Conservation (phyloP, 345 rosid species). For the Citrus mangshanensis region DNA sequence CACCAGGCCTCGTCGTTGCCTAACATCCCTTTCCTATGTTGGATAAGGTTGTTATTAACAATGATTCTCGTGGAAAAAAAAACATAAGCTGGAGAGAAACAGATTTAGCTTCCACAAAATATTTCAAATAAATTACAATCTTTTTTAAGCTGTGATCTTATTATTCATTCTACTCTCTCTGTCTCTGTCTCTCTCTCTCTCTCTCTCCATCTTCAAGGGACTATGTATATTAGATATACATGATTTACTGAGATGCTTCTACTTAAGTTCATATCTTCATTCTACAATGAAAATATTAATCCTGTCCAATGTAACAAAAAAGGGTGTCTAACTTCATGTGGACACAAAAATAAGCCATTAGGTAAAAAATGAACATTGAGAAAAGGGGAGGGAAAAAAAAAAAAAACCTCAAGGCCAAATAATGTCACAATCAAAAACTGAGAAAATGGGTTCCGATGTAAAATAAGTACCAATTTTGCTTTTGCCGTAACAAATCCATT, state of each 20-base stretch:
- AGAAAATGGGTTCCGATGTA: neutral
- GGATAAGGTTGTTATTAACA: constrained; percentile 21
- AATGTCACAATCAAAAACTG: neutral
- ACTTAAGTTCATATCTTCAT: neutral
- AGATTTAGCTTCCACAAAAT: neutral
- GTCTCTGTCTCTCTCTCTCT: neutral
- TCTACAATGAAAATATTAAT: neutral
- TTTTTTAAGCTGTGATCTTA: neutral
- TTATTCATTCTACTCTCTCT: neutral
- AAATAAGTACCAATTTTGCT: constrained; percentile 74
- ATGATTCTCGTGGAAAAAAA: constrained; percentile 5
- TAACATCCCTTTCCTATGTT: constrained; percentile 78
- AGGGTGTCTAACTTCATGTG: neutral
- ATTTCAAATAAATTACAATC: neutral
- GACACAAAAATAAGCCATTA: too few relatives aligned
- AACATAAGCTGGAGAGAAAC: constrained; percentile 7
- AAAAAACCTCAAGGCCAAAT: neutral
- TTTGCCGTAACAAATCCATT: constrained; percentile 85
- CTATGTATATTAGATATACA: neutral
- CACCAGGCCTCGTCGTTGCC: constrained; percentile 59
- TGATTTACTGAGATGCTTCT: neutral
- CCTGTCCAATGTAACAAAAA: neutral
- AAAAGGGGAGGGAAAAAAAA: neutral
- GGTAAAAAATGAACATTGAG: neutral
- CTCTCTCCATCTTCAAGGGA: neutral